Base-by-base conservation (phyloP, 768 basidiomycete species). In the Lactarius hatsudake region DNA sequence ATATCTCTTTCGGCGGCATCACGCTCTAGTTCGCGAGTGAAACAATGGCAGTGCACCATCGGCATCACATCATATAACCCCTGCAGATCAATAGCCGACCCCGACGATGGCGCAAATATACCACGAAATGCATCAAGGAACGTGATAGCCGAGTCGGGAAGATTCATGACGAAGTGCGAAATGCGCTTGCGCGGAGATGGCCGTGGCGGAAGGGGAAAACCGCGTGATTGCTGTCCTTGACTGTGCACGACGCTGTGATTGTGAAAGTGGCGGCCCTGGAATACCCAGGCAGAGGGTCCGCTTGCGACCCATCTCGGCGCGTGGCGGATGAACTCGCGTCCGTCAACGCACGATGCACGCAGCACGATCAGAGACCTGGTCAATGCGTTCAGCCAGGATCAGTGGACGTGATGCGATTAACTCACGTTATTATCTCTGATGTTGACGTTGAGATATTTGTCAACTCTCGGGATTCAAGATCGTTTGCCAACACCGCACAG, bases 121-220 rank as follows among this genome's bases (percentile, higher is more conserved):
- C 94, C 94, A 4, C 85, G 84, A 80, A 93, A 97, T 1, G 93
- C 92, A 73, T 91, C 91, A 61, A 99, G 81, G 78, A 98, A 98
- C 42, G 85, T 81, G 63, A 98, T 86, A 0, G 96, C 97, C 30
- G 90, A 88, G 71, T 93, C 94, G 2, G 97, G 97, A 23, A 99
- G 82, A 76, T 99, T 99, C 95, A 99, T 96, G n/a, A 97, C 90
- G 74, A 93, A 95, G 75, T 97, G 96, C 15, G 86, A 79, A 70
- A 97, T 86, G 54, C 83, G 78, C 63, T 76, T 80, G 65, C 90
- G 85, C 43, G 80, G 75, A 9, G 76, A 79, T 54, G n/a, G 71
- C 26, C 23, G 61, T 17, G 53, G 40, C 32, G 68, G 48, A 9
- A n/a, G 51, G 26, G 17, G 57, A 30, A 20, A 18, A 5, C 30